phyloP scores from a whole-genome alignment of 441 rosid genomes.

The Iberis amara region DNA sequence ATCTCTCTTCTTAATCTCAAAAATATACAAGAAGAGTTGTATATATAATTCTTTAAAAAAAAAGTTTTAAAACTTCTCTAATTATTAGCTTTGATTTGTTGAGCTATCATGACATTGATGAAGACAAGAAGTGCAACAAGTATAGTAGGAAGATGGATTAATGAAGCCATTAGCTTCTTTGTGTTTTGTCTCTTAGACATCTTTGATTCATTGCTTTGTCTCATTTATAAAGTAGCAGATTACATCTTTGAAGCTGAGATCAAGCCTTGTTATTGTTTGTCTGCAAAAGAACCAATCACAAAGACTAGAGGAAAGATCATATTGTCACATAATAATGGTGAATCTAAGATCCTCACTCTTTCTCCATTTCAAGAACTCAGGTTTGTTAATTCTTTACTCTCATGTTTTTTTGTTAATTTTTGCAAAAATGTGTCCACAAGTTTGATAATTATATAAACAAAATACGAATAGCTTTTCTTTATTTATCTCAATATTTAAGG shows the following conservation, averaged over 20 bases:
- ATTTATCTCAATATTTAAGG: too few relatives aligned
- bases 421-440: neutral
- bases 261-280: slow-evolving; percentile 77
- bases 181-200: slow-evolving; percentile 76
- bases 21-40: slow-evolving; percentile 17
- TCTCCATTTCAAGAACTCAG: slow-evolving; percentile 29
- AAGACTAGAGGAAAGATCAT: slow-evolving; percentile 61
- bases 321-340: slow-evolving; percentile 63
- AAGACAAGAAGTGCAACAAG: slow-evolving; percentile 30
- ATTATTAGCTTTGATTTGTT: slow-evolving; percentile 40
- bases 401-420: neutral
- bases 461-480: too few relatives aligned
- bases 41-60: neutral
- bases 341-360: slow-evolving; percentile 53
- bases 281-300: slow-evolving; percentile 57
- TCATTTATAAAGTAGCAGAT: slow-evolving; percentile 56
- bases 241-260: slow-evolving; percentile 72
- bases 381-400: slow-evolving; percentile 4
- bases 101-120: slow-evolving; percentile 25
- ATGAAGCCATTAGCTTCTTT: slow-evolving; percentile 65
- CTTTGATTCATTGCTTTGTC: slow-evolving; percentile 58
- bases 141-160: slow-evolving; percentile 40
- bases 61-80: neutral
- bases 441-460: too few relatives aligned
- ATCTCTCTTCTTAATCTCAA: slow-evolving; percentile 20